A percentile compares a stretch with the other conserved stretches of the same genome.
Evolutionary conservation across 768 basidiomycete species (phyloP).

Genomic region (Boletus sp.): DNA sequence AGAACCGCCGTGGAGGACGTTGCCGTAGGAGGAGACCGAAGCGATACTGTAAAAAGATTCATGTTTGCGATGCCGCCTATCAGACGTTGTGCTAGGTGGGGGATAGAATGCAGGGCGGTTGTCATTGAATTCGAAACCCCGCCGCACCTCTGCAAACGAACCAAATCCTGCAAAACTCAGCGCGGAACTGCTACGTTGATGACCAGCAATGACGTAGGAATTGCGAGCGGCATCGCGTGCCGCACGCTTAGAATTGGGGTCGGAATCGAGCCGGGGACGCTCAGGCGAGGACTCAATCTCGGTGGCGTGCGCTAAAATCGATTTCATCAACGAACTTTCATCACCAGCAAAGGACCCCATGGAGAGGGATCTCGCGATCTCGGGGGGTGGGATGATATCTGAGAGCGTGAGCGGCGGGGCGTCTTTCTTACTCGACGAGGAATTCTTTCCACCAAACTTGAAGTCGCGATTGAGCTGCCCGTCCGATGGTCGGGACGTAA

Average conservation of each 20-base stretch:
- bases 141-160: conserved; percentile 74
- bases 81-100: conserved; percentile 38
- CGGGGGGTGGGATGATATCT: conserved; percentile 70
- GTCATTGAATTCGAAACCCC: conserved; percentile 71
- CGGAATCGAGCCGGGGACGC: conserved; percentile 41
- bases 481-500: conserved; percentile 48
- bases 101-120: conserved; percentile 67
- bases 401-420: conserved; percentile 50
- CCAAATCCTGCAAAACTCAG: conserved; percentile 70
- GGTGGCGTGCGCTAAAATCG: conserved; percentile 49
- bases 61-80: conserved; percentile 41
- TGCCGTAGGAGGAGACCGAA: conserved; percentile 76
- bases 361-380: conserved; percentile 49
- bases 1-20: conserved; percentile 57
- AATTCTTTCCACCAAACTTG: conserved; percentile 61
- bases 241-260: conserved; percentile 38
- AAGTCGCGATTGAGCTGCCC: conserved; percentile 70
- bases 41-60: conserved; percentile 72
- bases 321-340: conserved; percentile 52
- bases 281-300: conserved; percentile 34
- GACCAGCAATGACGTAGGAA: conserved; percentile 20
- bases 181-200: conserved; percentile 42
- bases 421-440: conserved; percentile 12
- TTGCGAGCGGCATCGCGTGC: conserved; percentile 21
- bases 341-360: conserved; percentile 42